Base-by-base conservation (phyloP, 345 rosid species). In the Lepidium africanum region DNA sequence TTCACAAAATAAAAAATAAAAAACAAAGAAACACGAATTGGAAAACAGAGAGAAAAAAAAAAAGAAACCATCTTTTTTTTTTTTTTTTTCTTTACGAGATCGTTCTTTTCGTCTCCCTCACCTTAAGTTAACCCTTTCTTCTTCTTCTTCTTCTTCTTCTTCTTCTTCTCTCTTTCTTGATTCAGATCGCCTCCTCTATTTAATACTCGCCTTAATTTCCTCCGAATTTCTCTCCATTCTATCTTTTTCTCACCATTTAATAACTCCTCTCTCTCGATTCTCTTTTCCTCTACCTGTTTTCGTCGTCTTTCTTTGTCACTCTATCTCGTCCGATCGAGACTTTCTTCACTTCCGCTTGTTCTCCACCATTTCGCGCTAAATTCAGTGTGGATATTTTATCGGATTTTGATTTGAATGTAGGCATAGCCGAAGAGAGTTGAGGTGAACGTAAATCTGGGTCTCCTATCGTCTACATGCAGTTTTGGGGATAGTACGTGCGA, bases 381-480 rank as follows among this genome's bases (percentile, higher is more conserved):
- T 73, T 50, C 38, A 12, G 23, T 35, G 12, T 36, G 0, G 10
- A 51, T 46, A 16, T 17, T 67, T 12, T 9, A 13, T 55, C 72
- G 25, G 39, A 63, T 58, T 67, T 23, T 65, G 76, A 76, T 80
- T 77, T 60, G 25, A 79, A 81, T 82, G 85, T 77, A 55, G 74
- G 63, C 45, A 46, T 39, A 54, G 13, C 36, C 1, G 7, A 52
- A 61, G 49, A 66, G 16, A 40, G 43, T 51, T 51, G 45, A 11
- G 39, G 55, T 67, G 80, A 62, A 86, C 91, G 95, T 86, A 80
- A 82, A 86, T 66, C 75, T 77, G 64, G 30, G 15, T 47, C 2
- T 53, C 33, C 27, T 60, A 60, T 61, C 64, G 48, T 54, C 11
- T 17, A 69, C 85, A 81, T 83, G 90, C 81, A 81, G 86, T 68